Conservation (phyloP, 495 filamentous ascomycete genomes). For the Neurospora tetrasperma region DNA sequence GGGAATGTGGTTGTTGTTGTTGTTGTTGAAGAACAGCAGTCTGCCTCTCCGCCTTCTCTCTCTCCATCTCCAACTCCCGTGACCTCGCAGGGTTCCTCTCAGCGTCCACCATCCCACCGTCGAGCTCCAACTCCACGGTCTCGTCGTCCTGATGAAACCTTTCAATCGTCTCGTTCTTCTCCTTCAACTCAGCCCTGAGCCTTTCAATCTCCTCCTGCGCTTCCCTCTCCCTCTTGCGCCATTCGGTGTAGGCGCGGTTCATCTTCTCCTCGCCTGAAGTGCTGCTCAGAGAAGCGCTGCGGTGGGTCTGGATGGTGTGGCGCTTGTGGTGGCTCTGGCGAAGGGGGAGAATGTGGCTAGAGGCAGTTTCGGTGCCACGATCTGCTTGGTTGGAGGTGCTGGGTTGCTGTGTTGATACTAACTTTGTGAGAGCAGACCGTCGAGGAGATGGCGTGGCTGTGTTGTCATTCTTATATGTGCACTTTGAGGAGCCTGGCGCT, state of each 20-base stretch:
- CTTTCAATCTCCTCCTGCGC: slow-evolving; percentile 33
- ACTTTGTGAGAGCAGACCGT: not conserved
- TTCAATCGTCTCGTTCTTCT: slow-evolving; percentile 40
- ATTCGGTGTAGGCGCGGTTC: slow-evolving; percentile 52
- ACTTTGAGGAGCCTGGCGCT: slow-evolving; percentile 15
- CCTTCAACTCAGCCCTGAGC: slow-evolving; percentile 43
- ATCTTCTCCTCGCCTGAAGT: slow-evolving; percentile 56
- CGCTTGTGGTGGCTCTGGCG: slow-evolving; percentile 49
- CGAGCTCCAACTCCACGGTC: slow-evolving; percentile 32
- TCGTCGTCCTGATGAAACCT: slow-evolving; percentile 37
- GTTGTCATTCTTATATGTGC: not conserved
- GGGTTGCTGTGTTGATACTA: slow-evolving; percentile 7
- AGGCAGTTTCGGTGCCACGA: slow-evolving; percentile 10
- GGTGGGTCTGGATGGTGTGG: slow-evolving; percentile 59
- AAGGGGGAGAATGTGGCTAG: slow-evolving; percentile 47
- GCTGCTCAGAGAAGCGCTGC: slow-evolving; percentile 37
- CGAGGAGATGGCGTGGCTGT: not conserved
- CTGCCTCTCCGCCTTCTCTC: not conserved
- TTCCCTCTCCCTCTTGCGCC: slow-evolving; percentile 32
- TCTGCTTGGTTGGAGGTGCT: slow-evolving; percentile 17
- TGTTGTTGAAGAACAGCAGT: not conserved
- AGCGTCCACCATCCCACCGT: slow-evolving; percentile 17
- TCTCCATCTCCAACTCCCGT: not conserved
- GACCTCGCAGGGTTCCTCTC: not conserved
- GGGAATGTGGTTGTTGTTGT: not conserved